Evolutionary conservation across 192 early-diverging fungal genomes (phyloP).

Genomic region (Backusella parvicylindrica): DNA sequence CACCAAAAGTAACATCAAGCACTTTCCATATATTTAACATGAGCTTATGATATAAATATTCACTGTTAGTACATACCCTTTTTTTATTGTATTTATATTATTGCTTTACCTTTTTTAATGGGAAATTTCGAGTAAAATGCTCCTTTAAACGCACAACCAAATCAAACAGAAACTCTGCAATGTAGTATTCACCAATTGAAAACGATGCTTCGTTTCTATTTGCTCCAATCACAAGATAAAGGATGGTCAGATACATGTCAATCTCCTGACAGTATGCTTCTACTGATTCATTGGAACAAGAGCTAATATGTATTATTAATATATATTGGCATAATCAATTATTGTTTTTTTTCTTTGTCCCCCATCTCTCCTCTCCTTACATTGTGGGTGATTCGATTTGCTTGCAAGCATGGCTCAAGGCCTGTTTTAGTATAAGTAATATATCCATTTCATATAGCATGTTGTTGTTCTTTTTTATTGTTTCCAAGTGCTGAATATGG

Average conservation of each 20-base stretch:
- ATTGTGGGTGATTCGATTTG: conserved; percentile 41
- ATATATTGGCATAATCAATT: neutral
- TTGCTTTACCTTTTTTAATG: conserved; percentile 60
- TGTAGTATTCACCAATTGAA: conserved; percentile 21
- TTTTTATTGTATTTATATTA: neutral
- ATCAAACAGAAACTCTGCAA: conserved; percentile 64
- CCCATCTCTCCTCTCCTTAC: conserved; percentile 3
- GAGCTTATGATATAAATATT: conserved; percentile 16
- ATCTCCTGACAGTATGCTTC: conserved; percentile 27
- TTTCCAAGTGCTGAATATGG: neutral
- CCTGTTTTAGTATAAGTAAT: conserved; percentile 53
- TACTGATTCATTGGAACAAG: neutral
- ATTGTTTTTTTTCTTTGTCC: too few species aligned
- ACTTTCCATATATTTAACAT: conserved; percentile 69
- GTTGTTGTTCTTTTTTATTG: conserved; percentile 36
- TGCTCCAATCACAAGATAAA: conserved; percentile 59
- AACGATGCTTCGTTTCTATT: neutral
- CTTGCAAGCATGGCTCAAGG: conserved; percentile 51
- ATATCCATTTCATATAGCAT: conserved; percentile 57
- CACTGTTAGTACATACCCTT: neutral
- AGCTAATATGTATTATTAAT: neutral
- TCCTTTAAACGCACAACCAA: conserved; percentile 62
- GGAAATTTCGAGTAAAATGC: conserved; percentile 66
- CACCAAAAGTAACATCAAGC: conserved; percentile 56
- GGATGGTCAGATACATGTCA: conserved; percentile 54